Evolutionary conservation across 1,139 yeast species (phyloP), one percentile per base, ranked within the genome.

Genomic region (Wickerhamiella pararugosa): DNA sequence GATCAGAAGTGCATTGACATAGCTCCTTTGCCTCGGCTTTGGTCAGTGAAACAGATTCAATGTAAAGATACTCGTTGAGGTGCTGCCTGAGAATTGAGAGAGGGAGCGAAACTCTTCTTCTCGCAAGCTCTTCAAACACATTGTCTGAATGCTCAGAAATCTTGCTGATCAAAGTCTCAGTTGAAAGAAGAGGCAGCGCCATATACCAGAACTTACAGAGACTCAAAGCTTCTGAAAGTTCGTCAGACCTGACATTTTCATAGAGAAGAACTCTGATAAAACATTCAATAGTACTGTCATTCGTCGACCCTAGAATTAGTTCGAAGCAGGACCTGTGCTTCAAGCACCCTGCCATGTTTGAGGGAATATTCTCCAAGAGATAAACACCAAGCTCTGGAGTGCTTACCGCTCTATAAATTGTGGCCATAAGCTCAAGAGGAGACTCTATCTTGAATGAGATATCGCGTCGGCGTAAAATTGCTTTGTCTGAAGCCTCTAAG

Each of bases 381-480:
- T 47, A 47, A 8, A 27, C 37, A 2, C 49, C 49, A 5, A 50
- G 40, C 10, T 37, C 38, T 3, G 45, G 40, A 15, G 41, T 11
- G 28, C 35, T 15, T 42, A 38, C 37, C 15, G 50, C 42, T 30
- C 54, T 41, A 29, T 25, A 36, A 4, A 50, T 37, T 1, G 54
- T 44, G 5, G 58, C 60, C 36, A 52, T 48, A 5, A 55, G 41
- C 36, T 56, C 60, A 7, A 54, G 46, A 1, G 44, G 37, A 9
- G 47, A 49, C n/a, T 43, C 37, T 26, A 56, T 50, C 34, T 53
- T 51, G 42, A 45, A 51, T 7, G 47, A 40, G 5, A 55, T 43
- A 28, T 55, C 59, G 2, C 39, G 29, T 1, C 59, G 49, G 6
- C 32, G n/a, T 32, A 48, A 30, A 11, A 57, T 42, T 5, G 15